Conservation (phyloP, 2,329 filamentous ascomycete genomes). For the Arthroderma sp. region DNA sequence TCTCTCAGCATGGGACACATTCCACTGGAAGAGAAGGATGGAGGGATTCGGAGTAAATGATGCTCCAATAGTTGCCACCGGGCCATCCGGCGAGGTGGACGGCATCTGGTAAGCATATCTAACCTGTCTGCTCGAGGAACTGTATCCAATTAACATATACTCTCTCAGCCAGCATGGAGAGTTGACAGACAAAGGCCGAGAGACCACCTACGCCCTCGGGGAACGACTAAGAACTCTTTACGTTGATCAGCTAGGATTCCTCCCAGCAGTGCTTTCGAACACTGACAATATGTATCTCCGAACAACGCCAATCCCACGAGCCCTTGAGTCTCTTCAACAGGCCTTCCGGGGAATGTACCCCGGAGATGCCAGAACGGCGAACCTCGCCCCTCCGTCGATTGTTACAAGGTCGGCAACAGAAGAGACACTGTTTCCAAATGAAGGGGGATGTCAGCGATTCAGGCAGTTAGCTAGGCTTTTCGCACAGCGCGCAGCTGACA, state of each 20-base stretch:
- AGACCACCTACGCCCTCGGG: constrained; percentile 58
- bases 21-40: constrained; percentile 56
- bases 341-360: constrained; percentile 66
- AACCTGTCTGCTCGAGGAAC: background rate
- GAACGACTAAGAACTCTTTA: constrained; percentile 57
- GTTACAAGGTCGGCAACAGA: constrained; percentile 51
- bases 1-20: constrained; percentile 41
- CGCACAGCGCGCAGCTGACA: constrained; percentile 55
- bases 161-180: constrained; percentile 41
- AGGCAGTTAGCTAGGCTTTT: constrained; percentile 56
- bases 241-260: constrained; percentile 59
- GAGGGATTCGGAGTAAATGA: constrained; percentile 67
- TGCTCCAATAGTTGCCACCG: constrained; percentile 55
- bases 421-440: constrained; percentile 72
- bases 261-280: constrained; percentile 46
- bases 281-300: constrained; percentile 57
- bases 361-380: constrained; percentile 32
- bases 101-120: constrained; percentile 52
- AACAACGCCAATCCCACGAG: constrained; percentile 59
- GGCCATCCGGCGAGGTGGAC: constrained; percentile 58
- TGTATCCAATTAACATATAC: background rate
- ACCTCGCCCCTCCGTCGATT: constrained; percentile 52
- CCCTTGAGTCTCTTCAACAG: constrained; percentile 66
- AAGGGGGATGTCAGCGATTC: constrained; percentile 59
- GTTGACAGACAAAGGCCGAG: constrained; percentile 61